A percentile compares a stretch with the other conserved stretches of the same genome.
Evolutionary conservation across 352 stramenopile genomes (phyloP).

Genomic region (Phytophthora palmivora): DNA sequence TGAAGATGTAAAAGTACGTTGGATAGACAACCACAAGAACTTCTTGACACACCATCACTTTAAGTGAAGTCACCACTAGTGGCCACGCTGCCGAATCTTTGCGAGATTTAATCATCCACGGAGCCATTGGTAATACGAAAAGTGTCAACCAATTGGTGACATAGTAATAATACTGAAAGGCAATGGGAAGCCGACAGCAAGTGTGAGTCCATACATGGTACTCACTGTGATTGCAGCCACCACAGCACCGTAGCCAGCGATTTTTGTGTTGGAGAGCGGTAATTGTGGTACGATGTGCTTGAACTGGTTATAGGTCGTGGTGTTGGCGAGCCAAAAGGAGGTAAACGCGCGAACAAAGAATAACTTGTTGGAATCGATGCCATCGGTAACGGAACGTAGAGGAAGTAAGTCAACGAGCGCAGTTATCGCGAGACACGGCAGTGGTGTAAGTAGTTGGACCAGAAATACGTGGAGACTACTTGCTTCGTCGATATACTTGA

Average conservation of each 20-base stretch:
- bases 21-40: conserved; percentile 36
- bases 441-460: conserved; percentile 13
- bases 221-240: not conserved
- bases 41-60: conserved; percentile 24
- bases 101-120: conserved; percentile 8
- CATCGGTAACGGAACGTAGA: conserved; percentile 7
- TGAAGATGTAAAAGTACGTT: conserved; percentile 36
- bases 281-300: conserved; percentile 22
- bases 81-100: conserved; percentile 4
- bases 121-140: conserved; percentile 6
- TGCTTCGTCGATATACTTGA: conserved; percentile 9
- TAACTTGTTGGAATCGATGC: conserved; percentile 12
- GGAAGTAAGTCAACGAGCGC: conserved; percentile 19
- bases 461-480: conserved; percentile 10
- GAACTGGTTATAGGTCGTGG: conserved; percentile 22
- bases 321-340: conserved; percentile 19
- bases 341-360: conserved; percentile 24
- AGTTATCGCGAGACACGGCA: conserved; percentile 23
- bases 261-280: conserved; percentile 8
- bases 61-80: conserved; percentile 16
- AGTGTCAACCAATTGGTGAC: conserved; percentile 18
- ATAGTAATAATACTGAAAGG: conserved; percentile 40
- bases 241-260: conserved; percentile 3
- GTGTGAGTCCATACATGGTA: conserved; percentile 12
- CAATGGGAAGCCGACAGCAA: conserved; percentile 39